phyloP scores from a whole-genome alignment of 2,329 filamentous ascomycete genomes.

The Epichloe coenophiala region DNA sequence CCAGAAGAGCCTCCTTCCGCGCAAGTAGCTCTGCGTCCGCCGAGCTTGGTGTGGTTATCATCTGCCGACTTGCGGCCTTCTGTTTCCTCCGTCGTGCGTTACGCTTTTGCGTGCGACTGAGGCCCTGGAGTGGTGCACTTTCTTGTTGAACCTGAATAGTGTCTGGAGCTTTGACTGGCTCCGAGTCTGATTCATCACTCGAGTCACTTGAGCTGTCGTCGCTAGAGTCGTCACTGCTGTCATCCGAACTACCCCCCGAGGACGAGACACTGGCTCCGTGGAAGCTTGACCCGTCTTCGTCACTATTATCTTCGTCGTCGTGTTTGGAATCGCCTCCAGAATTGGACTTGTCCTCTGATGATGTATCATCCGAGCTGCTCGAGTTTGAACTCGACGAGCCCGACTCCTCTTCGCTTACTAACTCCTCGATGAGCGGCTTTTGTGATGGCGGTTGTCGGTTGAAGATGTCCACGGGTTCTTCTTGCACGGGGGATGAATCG shows the following conservation, averaged over 20 bases:
- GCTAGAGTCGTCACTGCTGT: conserved; percentile 7
- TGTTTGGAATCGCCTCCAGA: background rate
- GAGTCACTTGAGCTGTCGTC: conserved; percentile 11
- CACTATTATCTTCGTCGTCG: background rate
- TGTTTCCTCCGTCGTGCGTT: conserved; percentile 35
- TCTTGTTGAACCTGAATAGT: background rate
- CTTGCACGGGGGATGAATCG: background rate
- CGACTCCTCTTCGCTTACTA: conserved; percentile 3
- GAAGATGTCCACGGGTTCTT: background rate
- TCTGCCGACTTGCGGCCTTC: conserved; percentile 12
- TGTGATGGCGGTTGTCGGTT: conserved; percentile 1
- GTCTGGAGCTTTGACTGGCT: conserved; percentile 7
- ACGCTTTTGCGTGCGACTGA: conserved; percentile 33
- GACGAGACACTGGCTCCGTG: background rate
- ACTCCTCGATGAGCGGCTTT: conserved; percentile 17
- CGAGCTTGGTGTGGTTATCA: background rate
- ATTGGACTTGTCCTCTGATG: background rate
- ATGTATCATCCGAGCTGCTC: conserved; percentile 7
- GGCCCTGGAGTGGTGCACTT: conserved; percentile 18
- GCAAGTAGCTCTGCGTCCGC: conserved; percentile 18
- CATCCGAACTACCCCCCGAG: background rate
- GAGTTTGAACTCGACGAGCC: background rate
- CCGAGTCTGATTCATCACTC: conserved; percentile 6
- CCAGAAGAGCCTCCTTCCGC: conserved; percentile 27
- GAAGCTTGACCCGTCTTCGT: background rate